Conservation (phyloP, 345 rosid species). For the Syzygium aqueum region DNA sequence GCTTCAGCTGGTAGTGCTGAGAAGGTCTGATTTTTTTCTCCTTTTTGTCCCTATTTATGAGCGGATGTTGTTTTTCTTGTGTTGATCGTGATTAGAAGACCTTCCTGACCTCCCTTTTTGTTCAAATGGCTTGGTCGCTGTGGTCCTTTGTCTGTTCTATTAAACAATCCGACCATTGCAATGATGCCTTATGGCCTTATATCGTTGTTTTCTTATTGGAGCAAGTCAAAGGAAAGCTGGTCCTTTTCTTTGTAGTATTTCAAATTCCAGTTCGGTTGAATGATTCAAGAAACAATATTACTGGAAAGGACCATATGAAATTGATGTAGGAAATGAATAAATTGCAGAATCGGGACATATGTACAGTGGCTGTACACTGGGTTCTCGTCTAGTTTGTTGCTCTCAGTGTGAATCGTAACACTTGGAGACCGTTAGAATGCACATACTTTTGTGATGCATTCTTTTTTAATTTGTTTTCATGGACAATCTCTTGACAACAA, state of each 20-base stretch:
- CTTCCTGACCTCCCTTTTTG: not conserved
- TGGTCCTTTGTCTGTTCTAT: not conserved
- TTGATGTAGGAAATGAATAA: not conserved
- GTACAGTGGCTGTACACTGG: not conserved
- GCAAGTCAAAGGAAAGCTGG: slow-evolving; percentile 15
- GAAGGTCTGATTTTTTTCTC: slow-evolving; percentile 37
- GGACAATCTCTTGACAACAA: not conserved
- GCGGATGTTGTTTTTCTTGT: not conserved
- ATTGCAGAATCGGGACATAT: not conserved
- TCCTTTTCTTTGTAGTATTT: not conserved
- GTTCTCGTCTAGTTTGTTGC: not conserved
- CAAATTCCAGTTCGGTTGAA: not conserved
- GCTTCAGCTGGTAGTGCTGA: slow-evolving; percentile 64
- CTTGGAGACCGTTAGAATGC: not conserved
- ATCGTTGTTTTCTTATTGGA: slow-evolving; percentile 18
- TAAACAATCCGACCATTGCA: slow-evolving; percentile 1
- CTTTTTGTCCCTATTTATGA: not conserved
- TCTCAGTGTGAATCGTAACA: not conserved
- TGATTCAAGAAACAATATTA: not conserved
- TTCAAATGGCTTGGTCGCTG: not conserved
- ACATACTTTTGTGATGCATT: not conserved
- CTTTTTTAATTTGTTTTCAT: not conserved
- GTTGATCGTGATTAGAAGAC: not conserved
- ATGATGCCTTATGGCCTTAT: slow-evolving; percentile 16
- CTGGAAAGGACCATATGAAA: not conserved